A percentile compares a stretch with the other conserved stretches of the same genome.
Conservation (phyloP, 345 rosid genomes). For the Eucalyptus decipiens region DNA sequence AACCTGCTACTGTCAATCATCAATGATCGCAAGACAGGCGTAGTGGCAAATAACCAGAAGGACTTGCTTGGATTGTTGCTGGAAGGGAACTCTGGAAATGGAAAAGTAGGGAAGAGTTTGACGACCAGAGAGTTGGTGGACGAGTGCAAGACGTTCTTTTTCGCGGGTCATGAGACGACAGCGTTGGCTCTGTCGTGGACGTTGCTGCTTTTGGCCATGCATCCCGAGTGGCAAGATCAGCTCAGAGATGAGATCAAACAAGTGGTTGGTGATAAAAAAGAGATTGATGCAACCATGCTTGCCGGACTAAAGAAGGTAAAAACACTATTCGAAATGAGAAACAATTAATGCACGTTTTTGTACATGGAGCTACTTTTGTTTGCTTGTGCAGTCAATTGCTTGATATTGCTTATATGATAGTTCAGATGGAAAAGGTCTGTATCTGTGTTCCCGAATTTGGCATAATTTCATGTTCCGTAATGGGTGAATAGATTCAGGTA, state of each 20-base stretch:
- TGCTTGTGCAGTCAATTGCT: background rate
- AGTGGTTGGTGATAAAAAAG: conserved; percentile 39
- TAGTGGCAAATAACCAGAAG: background rate
- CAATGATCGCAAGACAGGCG: conserved; percentile 16
- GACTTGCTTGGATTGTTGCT: conserved; percentile 63
- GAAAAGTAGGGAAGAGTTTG: conserved; percentile 22
- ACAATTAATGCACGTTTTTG: background rate
- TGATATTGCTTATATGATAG: background rate
- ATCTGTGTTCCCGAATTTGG: background rate
- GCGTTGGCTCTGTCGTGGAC: conserved; percentile 87
- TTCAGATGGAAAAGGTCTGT: background rate
- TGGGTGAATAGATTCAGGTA: background rate
- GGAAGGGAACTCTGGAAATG: conserved; percentile 14
- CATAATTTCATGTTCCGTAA: background rate
- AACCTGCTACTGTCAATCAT: conserved; percentile 46
- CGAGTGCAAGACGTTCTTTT: conserved; percentile 95
- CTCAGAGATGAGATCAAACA: conserved; percentile 69
- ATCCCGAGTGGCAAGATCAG: conserved; percentile 72
- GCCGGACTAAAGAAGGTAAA: conserved; percentile 82
- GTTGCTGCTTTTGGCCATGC: conserved; percentile 57
- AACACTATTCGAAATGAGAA: background rate
- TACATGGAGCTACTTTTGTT: background rate
- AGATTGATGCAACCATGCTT: conserved; percentile 48
- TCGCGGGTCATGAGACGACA: conserved; percentile 92
- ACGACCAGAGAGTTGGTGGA: conserved; percentile 59